phyloP scores from a whole-genome alignment of 139 green algal species.

The Haematococcus lacustris region DNA sequence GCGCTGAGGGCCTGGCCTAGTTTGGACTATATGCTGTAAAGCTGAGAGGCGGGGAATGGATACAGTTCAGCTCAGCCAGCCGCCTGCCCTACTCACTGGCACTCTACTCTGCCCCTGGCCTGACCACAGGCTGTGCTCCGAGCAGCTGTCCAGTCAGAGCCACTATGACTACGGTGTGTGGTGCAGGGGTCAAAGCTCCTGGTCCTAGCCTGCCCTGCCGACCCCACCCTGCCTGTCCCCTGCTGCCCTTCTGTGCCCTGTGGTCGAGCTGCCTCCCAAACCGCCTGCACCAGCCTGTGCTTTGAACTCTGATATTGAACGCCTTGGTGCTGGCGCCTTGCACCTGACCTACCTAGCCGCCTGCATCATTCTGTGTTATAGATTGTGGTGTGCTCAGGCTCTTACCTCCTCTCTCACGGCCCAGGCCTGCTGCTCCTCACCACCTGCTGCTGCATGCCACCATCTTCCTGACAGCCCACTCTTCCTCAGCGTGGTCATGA shows the following conservation, averaged over 20 bases:
- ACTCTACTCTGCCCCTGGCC: too few relatives aligned
- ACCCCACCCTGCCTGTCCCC: not conserved
- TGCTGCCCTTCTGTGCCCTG: not conserved
- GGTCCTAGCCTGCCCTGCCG: not conserved
- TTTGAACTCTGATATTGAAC: too few relatives aligned
- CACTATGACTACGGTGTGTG: conserved; percentile 4
- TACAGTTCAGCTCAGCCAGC: not conserved
- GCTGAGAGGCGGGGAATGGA: not conserved
- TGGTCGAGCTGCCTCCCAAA: not conserved
- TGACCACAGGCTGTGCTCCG: too few relatives aligned
- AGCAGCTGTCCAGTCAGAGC: not conserved
- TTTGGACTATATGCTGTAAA: not conserved
- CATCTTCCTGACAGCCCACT: not conserved
- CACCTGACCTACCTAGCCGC: not conserved
- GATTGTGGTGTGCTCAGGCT: not conserved
- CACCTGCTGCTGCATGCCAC: not conserved
- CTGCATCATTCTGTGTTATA: too few relatives aligned
- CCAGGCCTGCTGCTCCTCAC: not conserved
- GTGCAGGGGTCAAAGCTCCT: not conserved
- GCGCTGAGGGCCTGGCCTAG: not conserved
- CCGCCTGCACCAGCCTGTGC: not conserved
- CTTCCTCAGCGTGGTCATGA: not conserved
- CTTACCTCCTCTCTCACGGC: not conserved
- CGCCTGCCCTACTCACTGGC: not conserved
- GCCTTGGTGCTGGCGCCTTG: not conserved